phyloP scores from a whole-genome alignment of 805 yeast species.

The Myxozyma lipomycoides region DNA sequence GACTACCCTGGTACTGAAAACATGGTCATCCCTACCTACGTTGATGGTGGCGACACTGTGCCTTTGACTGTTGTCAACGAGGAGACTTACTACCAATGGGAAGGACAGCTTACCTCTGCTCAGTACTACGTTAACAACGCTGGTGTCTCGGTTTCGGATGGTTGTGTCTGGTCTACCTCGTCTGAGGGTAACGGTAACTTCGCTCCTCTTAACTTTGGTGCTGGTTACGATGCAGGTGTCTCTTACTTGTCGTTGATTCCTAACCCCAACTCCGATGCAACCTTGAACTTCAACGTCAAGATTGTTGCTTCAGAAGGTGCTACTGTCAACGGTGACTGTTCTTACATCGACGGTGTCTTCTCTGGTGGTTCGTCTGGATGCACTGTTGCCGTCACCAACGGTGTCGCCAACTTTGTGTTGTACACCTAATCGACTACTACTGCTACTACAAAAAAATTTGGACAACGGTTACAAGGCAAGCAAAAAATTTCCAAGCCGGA shows the following conservation, averaged over 20 bases:
- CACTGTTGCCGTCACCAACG: slow-evolving; percentile 83
- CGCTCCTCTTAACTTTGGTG: slow-evolving; percentile 95
- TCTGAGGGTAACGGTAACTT: slow-evolving; percentile 90
- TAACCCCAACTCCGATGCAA: slow-evolving; percentile 58
- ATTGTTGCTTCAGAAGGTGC: slow-evolving; percentile 69
- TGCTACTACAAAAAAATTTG: slow-evolving; percentile 27
- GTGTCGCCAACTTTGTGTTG: slow-evolving; percentile 79
- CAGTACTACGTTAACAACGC: slow-evolving; percentile 98
- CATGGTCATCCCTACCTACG: slow-evolving; percentile 92
- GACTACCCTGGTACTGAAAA: slow-evolving; percentile 99
- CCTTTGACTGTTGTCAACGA: slow-evolving; percentile 78
- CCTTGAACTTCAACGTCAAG: slow-evolving; percentile 70
- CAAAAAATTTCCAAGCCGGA: not conserved
- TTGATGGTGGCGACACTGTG: slow-evolving; percentile 59
- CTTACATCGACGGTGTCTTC: slow-evolving; percentile 68
- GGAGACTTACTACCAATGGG: slow-evolving; percentile 74
- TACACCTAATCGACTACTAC: slow-evolving; percentile 38
- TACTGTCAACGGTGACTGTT: slow-evolving; percentile 67
- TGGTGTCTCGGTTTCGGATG: slow-evolving; percentile 84
- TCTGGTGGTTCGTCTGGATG: slow-evolving; percentile 70
- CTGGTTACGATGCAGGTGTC: slow-evolving; percentile 70
- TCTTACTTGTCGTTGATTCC: slow-evolving; percentile 79
- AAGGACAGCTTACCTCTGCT: slow-evolving; percentile 75
- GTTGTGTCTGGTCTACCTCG: slow-evolving; percentile 87
- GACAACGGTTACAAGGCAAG: not conserved